Evolutionary conservation across 2,329 filamentous ascomycete species (phyloP).

Genomic region (Botryotinia globosa): DNA sequence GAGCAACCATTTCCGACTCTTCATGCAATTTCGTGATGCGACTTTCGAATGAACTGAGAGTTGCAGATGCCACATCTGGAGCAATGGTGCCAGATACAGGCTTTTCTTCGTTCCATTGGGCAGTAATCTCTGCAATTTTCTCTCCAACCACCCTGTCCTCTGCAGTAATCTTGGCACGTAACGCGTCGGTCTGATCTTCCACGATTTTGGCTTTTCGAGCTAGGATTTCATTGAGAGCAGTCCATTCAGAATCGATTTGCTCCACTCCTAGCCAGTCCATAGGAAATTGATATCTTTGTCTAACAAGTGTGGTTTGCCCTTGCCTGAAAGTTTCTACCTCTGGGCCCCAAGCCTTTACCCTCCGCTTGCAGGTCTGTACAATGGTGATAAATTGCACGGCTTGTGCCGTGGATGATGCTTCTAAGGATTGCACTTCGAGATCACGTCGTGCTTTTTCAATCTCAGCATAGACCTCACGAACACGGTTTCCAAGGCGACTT

Average conservation of each 20-base stretch:
- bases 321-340: slow-evolving; percentile 96
- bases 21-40: slow-evolving; percentile 82
- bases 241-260: slow-evolving; percentile 95
- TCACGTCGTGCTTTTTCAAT: slow-evolving; percentile 88
- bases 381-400: slow-evolving; percentile 98
- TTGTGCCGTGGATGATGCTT: slow-evolving; percentile 92
- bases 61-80: slow-evolving; percentile 81
- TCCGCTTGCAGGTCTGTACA: slow-evolving; percentile 92
- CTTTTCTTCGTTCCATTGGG: slow-evolving; percentile 93
- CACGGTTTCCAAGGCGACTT: slow-evolving; percentile 78
- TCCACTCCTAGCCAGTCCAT: slow-evolving; percentile 94
- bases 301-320: slow-evolving; percentile 85
- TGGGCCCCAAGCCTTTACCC: slow-evolving; percentile 89
- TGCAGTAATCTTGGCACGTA: slow-evolving; percentile 89
- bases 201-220: slow-evolving; percentile 92
- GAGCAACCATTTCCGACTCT: slow-evolving; percentile 90
- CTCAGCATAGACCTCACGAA: slow-evolving; percentile 89
- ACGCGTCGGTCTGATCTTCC: slow-evolving; percentile 90
- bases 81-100: slow-evolving; percentile 93
- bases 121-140: slow-evolving; percentile 80
- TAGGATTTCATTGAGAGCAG: slow-evolving; percentile 86
- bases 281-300: slow-evolving; percentile 91
- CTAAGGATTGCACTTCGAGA: slow-evolving; percentile 86
- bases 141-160: slow-evolving; percentile 90
- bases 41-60: slow-evolving; percentile 76